Base-by-base conservation (phyloP, 495 filamentous ascomycete genomes). In the Clohesyomyces aquaticus region DNA sequence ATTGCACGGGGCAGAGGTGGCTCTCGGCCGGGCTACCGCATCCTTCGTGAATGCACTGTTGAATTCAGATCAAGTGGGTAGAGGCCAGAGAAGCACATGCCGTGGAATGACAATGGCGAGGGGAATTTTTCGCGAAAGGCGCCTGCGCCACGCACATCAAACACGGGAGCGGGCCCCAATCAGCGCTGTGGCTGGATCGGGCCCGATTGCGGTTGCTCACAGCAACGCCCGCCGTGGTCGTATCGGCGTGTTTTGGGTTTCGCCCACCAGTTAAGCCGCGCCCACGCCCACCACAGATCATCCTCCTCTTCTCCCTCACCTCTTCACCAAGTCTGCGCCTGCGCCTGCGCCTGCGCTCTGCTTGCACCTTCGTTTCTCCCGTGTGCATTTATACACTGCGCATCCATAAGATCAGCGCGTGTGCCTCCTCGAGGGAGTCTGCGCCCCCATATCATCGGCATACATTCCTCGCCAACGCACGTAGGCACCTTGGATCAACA, bases 401-500 rank as follows among this genome's bases (percentile, higher is more conserved):
- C 65, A 59, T 63, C 35, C 43, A 52, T 68, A 43, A 26, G 48
- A 16, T n/a, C 54, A 28, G 48, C 58, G 58, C 59, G 22, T 16
- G n/a, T 45, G 16, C 26, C 55, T 61, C 61, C 66, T 65, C 51
- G 66, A 65, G 51, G 56, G 61, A 61, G 61, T n/a, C 38, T 46
- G 27, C 32, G 28, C 23, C 58, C 42, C 51, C 19, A 27, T 48
- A 68, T 68, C 63, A 60, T 59, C 63, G 54, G 45, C 57, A 47
- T 51, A 43, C 67, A 70, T 70, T 70, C 67, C 62, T 47, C 58
- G 22, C 58, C 53, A 58, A 55, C 47, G 57, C 67, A 64, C 6
- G 16, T 19, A 61, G 62, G 55, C 51, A 27, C 21, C 55, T 48
- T 62, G 61, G 57, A 60, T 61, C 61, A 61, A 29, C 59, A 58